Percentiles rank a stretch among this genome's conserved stretches.
phyloP scores from a whole-genome alignment of 768 basidiomycete genomes.

The Tulasnella calospora region DNA sequence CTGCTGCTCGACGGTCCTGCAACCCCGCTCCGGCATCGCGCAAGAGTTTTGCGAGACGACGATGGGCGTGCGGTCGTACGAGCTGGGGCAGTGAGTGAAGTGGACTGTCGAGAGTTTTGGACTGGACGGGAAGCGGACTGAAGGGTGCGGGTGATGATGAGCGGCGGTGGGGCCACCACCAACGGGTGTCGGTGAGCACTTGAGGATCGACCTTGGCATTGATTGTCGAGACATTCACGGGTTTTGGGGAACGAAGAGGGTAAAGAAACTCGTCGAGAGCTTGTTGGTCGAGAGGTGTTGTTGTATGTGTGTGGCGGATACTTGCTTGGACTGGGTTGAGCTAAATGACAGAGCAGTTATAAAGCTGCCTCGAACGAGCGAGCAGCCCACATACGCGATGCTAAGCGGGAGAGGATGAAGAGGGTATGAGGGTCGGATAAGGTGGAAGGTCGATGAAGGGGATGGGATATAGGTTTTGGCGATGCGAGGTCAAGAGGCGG shows the following conservation, averaged over 20 bases:
- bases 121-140: slow-evolving; percentile 26
- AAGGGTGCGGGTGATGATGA: not conserved
- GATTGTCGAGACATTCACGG: not conserved
- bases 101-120: slow-evolving; percentile 22
- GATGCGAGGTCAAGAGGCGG: not conserved
- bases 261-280: not conserved
- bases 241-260: not conserved
- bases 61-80: slow-evolving; percentile 25
- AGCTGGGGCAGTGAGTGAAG: slow-evolving; percentile 21
- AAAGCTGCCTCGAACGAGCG: not conserved
- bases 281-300: not conserved
- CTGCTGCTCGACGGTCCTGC: not conserved
- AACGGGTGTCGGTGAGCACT: not conserved
- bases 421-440: not conserved
- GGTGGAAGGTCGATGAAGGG: not conserved
- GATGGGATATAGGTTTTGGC: not conserved
- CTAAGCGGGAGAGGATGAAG: not conserved
- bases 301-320: not conserved
- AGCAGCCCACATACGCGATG: slow-evolving; percentile 3
- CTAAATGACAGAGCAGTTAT: slow-evolving; percentile 14
- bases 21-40: slow-evolving; percentile 19
- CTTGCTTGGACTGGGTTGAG: slow-evolving; percentile 16
- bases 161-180: not conserved
- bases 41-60: slow-evolving; percentile 21
- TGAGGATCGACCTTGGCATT: slow-evolving; percentile 22